Evolutionary conservation across 2,329 filamentous ascomycete species (phyloP).

Genomic region (Zymoseptoria tritici): DNA sequence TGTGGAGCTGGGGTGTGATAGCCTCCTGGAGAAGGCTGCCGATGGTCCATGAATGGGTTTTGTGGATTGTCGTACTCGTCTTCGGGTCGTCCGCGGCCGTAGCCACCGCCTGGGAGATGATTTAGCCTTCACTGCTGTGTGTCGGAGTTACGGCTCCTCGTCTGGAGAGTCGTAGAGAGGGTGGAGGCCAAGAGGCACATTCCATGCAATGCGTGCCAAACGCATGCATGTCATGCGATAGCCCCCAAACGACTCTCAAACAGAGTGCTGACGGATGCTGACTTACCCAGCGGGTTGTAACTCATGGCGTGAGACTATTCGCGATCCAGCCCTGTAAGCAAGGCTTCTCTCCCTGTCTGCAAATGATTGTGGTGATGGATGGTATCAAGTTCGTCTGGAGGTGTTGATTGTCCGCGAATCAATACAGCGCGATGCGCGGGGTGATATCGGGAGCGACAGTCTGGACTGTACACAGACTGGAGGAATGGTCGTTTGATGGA

Average conservation of each 20-base stretch:
- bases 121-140: conserved; percentile 3
- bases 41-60: conserved; percentile 19
- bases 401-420: background rate
- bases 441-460: background rate
- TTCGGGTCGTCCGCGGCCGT: conserved; percentile 15
- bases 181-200: background rate
- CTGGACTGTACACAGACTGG: no score
- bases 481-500: background rate
- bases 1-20: conserved; percentile 73
- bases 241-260: conserved; percentile 10
- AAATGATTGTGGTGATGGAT: background rate
- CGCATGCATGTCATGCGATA: background rate
- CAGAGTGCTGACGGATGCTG: conserved; percentile 1
- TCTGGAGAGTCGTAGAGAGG: background rate
- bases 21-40: conserved; percentile 41
- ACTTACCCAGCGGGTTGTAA: conserved; percentile 22
- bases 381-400: background rate
- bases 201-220: background rate
- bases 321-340: background rate
- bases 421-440: background rate
- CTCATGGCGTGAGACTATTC: conserved; percentile 10
- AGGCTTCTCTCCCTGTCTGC: background rate
- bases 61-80: conserved; percentile 12
- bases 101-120: conserved; percentile 10
- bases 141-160: background rate